Conservation (phyloP, 2,329 filamentous ascomycete species). For the Gaeumannomyces tritici region DNA sequence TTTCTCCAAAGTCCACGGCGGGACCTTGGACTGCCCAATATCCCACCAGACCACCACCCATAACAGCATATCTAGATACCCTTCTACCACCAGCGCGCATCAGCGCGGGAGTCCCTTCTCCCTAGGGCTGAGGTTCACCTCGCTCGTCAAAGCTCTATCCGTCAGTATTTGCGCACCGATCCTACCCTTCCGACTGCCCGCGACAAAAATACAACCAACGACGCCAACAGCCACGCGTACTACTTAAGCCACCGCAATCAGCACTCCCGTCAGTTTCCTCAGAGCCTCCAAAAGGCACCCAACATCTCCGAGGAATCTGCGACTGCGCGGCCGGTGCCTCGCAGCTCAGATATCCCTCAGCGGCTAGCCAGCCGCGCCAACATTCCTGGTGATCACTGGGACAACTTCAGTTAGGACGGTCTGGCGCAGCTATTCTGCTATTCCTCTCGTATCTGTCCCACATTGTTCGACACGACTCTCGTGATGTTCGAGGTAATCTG, state of each 20-base stretch:
- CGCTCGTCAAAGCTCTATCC: neutral
- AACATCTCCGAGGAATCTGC: neutral
- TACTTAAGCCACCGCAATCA: neutral
- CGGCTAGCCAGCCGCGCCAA: neutral
- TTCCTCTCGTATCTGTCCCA: neutral
- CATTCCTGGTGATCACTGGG: neutral
- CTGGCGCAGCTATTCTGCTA: neutral
- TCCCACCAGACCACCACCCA: neutral
- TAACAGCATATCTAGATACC: neutral
- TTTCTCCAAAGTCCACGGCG: neutral
- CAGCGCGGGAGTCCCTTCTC: too few species aligned
- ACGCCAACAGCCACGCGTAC: neutral
- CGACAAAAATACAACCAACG: neutral
- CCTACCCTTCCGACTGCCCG: too few species aligned
- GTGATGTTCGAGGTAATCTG: conserved; percentile 50
- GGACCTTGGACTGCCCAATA: too few species aligned
- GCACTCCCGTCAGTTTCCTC: neutral
- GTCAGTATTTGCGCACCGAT: neutral
- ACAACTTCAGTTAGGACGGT: neutral
- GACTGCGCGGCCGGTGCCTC: neutral
- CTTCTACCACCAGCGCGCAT: neutral
- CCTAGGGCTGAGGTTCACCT: neutral
- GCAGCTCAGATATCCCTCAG: neutral
- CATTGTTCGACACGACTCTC: neutral
- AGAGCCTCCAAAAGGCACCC: neutral